Percentiles rank a stretch among this genome's conserved stretches.
Evolutionary conservation across 345 rosid species (phyloP).

Genomic region (Aegle marmelos): DNA sequence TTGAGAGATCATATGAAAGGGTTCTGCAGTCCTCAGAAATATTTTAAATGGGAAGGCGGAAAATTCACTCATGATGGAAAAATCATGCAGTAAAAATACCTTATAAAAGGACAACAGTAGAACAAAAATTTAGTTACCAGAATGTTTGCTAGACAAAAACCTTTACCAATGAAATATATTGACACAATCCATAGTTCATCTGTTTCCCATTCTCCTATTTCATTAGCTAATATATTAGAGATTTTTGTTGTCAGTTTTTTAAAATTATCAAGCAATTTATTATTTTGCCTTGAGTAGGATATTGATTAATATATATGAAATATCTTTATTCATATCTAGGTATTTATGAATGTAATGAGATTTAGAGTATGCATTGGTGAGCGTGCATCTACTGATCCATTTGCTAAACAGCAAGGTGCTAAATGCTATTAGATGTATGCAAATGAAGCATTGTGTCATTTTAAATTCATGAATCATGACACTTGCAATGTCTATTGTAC

Average conservation of each 20-base stretch:
- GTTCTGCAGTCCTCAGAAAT: not conserved
- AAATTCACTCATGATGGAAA: too few relatives aligned
- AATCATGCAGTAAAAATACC: not conserved
- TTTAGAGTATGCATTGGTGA: not conserved
- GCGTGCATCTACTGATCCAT: not conserved
- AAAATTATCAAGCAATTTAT: not conserved
- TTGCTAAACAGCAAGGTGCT: not conserved
- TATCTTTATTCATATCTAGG: too few relatives aligned
- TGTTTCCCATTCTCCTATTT: not conserved
- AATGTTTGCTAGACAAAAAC: not conserved
- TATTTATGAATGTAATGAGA: too few relatives aligned
- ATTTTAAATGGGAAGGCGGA: not conserved
- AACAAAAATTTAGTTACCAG: too few relatives aligned
- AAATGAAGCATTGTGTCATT: not conserved
- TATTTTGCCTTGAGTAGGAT: too few relatives aligned
- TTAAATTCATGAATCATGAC: not conserved
- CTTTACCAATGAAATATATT: not conserved
- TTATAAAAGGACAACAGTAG: too few relatives aligned
- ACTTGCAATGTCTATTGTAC: not conserved
- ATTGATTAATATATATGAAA: too few relatives aligned
- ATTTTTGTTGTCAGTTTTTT: not conserved
- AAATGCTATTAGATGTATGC: not conserved
- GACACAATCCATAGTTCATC: not conserved
- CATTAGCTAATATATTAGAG: not conserved
- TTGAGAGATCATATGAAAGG: constrained; percentile 9